Conservation (phyloP, 139 green algal species). For the Tetraselmis chui region DNA sequence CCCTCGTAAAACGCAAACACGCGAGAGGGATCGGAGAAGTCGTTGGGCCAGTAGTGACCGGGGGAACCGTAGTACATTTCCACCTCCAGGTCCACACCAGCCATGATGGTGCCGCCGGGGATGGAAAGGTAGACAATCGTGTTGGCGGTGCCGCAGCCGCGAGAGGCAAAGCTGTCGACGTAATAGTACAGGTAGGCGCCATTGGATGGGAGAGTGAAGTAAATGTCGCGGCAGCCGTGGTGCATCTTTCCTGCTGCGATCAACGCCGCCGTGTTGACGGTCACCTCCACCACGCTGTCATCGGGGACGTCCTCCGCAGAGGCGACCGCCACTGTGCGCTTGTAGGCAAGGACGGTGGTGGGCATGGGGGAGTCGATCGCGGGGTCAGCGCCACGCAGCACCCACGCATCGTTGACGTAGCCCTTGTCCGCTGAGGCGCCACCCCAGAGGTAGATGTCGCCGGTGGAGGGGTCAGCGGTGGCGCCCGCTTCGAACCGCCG, state of each 20-base stretch:
- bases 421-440: not conserved
- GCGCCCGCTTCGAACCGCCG: not conserved
- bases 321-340: not conserved
- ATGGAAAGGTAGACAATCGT: conserved; percentile 20
- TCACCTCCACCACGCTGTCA: conserved; percentile 6
- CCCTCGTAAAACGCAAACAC: conserved; percentile 20
- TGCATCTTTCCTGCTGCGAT: conserved; percentile 13
- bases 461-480: not conserved
- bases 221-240: conserved; percentile 9
- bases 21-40: not conserved
- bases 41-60: not conserved
- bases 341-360: conserved; percentile 7
- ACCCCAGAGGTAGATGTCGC: not conserved
- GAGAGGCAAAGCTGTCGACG: not conserved
- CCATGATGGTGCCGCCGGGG: not conserved
- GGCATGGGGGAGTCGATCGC: not conserved
- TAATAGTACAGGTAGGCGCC: conserved; percentile 4
- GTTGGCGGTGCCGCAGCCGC: conserved; percentile 3
- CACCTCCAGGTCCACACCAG: not conserved
- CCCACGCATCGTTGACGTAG: not conserved
- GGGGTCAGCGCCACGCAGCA: not conserved
- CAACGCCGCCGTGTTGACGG: conserved; percentile 18
- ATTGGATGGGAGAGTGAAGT: conserved; percentile 9
- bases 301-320: not conserved
- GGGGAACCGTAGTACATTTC: conserved; percentile 23